A percentile compares a stretch with the other conserved stretches of the same genome.
phyloP scores from a whole-genome alignment of 257 asterid genomes.

The Jacaranda mimosifolia region DNA sequence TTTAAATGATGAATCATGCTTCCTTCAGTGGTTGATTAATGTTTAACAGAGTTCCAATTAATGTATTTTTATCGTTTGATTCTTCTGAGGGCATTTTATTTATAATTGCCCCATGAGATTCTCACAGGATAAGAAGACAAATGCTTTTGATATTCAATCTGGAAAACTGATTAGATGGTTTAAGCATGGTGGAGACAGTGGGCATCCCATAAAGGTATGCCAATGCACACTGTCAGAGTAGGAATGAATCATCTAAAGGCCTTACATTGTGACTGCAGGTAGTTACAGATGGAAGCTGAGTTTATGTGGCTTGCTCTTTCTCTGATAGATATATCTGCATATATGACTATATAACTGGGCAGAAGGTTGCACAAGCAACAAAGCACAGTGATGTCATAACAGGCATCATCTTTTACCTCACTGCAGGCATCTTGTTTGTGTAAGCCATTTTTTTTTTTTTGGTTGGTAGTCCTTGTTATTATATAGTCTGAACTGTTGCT shows the following conservation, averaged over 20 bases:
- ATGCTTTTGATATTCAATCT: constrained; percentile 53
- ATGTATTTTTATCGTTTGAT: constrained; percentile 14
- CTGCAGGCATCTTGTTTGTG: constrained; percentile 73
- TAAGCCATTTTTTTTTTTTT: constrained; percentile 43
- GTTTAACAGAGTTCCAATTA: not conserved
- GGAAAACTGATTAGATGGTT: constrained; percentile 64
- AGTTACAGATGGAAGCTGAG: constrained; percentile 63
- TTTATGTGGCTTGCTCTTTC: constrained; percentile 66
- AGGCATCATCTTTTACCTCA: constrained; percentile 71
- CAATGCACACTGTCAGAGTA: constrained; percentile 19
- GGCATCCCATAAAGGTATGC: constrained; percentile 69
- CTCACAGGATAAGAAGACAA: constrained; percentile 68
- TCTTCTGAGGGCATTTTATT: constrained; percentile 24
- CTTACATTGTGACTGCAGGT: constrained; percentile 56
- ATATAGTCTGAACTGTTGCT: constrained; percentile 10
- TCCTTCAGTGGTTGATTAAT: constrained; percentile 1
- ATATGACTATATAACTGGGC: constrained; percentile 63
- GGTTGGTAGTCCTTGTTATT: constrained; percentile 11
- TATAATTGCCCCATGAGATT: constrained; percentile 13
- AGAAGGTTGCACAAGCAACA: constrained; percentile 69
- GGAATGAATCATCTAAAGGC: constrained; percentile 28
- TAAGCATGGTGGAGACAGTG: constrained; percentile 55
- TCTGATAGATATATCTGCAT: constrained; percentile 63
- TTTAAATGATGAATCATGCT: constrained; percentile 25
- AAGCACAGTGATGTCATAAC: constrained; percentile 70